These are phyloP conservation scores for Podospora didyma DNA, from an alignment of 495 filamentous ascomycete species.

Conservation along the genomic window DNA sequence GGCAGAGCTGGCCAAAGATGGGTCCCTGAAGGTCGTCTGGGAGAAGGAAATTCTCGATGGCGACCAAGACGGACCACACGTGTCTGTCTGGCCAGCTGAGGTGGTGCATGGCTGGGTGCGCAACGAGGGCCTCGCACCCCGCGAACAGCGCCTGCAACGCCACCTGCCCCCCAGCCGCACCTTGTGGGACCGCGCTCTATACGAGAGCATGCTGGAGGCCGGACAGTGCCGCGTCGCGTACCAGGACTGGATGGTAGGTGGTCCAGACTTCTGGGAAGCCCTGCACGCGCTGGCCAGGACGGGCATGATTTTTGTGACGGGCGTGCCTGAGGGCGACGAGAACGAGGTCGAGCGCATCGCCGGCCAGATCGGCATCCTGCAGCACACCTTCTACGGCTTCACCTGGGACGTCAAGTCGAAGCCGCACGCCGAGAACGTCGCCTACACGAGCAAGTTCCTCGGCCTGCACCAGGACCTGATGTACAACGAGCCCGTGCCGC, in stretches of 20 bases:
- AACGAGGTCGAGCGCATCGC: slow-evolving; percentile 64
- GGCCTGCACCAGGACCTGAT: slow-evolving; percentile 90
- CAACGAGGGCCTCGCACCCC: background rate
- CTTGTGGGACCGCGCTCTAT: slow-evolving; percentile 18
- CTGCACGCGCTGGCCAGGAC: slow-evolving; percentile 50
- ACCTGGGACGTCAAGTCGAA: slow-evolving; percentile 86
- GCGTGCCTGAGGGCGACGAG: slow-evolving; percentile 62
- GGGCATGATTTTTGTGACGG: slow-evolving; percentile 70
- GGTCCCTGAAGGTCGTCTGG: slow-evolving; percentile 58
- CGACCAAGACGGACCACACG: slow-evolving; percentile 21
- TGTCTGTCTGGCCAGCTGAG: slow-evolving; percentile 7
- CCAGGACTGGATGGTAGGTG: slow-evolving; percentile 61
- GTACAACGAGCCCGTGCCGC: slow-evolving; percentile 76
- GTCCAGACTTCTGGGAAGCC: slow-evolving; percentile 44
- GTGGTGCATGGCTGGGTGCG: slow-evolving; percentile 7
- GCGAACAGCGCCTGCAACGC: no score
- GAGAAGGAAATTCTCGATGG: slow-evolving; percentile 8
- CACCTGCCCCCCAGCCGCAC: no score
- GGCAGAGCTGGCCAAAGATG: slow-evolving; percentile 29
- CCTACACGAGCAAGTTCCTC: slow-evolving; percentile 76
- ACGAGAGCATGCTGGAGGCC: slow-evolving; percentile 34
- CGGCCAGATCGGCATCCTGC: slow-evolving; percentile 65
- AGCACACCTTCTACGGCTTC: slow-evolving; percentile 80
- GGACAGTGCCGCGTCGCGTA: slow-evolving; percentile 50
- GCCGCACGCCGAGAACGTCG: slow-evolving; percentile 79